Base-by-base conservation (phyloP, 2,329 filamentous ascomycete genomes). In the Tolypocladium capitatum region DNA sequence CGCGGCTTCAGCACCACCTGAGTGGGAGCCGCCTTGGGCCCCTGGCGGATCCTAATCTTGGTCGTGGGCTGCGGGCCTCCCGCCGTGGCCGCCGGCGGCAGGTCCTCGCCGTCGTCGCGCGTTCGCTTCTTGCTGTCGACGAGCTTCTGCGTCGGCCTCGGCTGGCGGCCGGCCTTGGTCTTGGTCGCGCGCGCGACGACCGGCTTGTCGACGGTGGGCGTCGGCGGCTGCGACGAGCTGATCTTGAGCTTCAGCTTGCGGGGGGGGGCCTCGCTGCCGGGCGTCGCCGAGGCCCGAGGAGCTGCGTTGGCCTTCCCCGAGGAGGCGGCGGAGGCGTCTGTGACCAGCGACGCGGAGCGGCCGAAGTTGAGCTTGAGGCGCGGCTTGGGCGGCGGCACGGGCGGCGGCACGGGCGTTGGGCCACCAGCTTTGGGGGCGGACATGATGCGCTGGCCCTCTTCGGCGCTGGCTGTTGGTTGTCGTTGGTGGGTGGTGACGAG, bases 81-180 rank as follows among this genome's bases (percentile, higher is more conserved):
- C 30, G 54, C 49, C 30, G 51, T 49, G 45, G 46, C 43, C 7
- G 63, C 55, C n/a, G 65, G 59, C 36, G 61, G 58, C 34, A 62
- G 59, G 34, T 74, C 74, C 45, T 74, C 73, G 16, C 75, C 73
- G 33, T 78, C 74, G 41, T 78, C 73, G 52, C 74, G 72, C n/a
- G 68, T 64, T 34, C 78, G 75, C 66, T 84, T 83, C 66, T 80
- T 82, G 51, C 71, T 72, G 51, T 76, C 73, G 46, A 74, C 63
- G 43, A 76, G 62, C 56, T 78, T 78, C 44, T 74, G 70, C 9
- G 75, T 78, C 6, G 80, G 78, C 54, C 80, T 83, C 14, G 75
- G 68, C 27, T 76, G 69, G 41, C 78, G 67, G 13, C 77, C 78
- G 14, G 78, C 75, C 57, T 83, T 83, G 2, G 76, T 80, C 59